Base-by-base conservation (phyloP, 352 stramenopile species). In the Pythium oligandrum region DNA sequence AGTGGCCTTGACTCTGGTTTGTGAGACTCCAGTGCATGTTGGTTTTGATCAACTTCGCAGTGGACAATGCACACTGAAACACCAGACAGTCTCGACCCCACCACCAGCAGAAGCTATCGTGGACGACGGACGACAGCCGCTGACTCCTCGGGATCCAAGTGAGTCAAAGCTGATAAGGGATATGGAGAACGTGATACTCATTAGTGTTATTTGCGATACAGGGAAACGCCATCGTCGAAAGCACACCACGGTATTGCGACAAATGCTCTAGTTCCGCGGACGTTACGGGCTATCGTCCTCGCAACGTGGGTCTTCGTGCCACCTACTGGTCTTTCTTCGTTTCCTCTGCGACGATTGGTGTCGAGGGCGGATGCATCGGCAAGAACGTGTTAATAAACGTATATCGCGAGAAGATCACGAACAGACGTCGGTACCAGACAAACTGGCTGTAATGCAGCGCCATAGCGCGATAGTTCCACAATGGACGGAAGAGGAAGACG, bases 401-500 rank as follows among this genome's bases (percentile, higher is more conserved):
- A 65, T 98, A 98, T 40, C 91, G 81, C 36, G 87, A 97, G 59
- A 98, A 98, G 7, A 86, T 44, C n/a, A 98, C 87, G 59, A 97
- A 98, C 5, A 98, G 73, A n/a, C 90, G 86, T 43, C 95, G 88
- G 64, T 98, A 98, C 95, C 95, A 98, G 33, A 98, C 93, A 63
- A 98, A 98, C 70, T 98, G 95, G 62, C 83, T 97, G 32, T 66
- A 50, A 57, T 98, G 95, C 36, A 93, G 71, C 43, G 82, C 74
- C 93, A 98, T 98, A 1, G 87, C 88, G 10, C 69, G 78, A 79
- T 97, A 97, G 53, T 90, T 96, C 71, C 71, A 89, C 56, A 55
- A 70, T 36, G 81, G 78, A 4, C 64, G 68, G 53, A 71, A 82
- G 10, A 75, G 48, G 40, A 92, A 83, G 30, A 88, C 73, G 44